These are phyloP conservation scores for Trypanosoma brucei DNA, from an alignment of 208 protist species.

Conservation along the genomic window DNA sequence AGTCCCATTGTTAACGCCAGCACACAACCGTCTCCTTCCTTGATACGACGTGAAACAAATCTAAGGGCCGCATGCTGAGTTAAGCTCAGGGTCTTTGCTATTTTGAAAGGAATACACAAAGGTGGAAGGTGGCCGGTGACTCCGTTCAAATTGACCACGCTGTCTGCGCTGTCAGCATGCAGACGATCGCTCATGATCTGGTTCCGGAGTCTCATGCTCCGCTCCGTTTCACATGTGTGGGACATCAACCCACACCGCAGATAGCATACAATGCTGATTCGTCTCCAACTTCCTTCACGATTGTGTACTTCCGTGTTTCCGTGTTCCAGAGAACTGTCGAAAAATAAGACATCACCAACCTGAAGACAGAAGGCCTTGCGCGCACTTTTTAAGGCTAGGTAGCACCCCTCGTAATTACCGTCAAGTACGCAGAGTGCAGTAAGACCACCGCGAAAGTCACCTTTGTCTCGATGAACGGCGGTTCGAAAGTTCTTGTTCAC, in stretches of 20 bases:
- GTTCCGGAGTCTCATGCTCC: conserved; percentile 49
- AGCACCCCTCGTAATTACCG: conserved; percentile 82
- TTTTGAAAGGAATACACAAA: conserved; percentile 49
- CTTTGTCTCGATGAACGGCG: conserved; percentile 81
- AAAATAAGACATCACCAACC: conserved; percentile 84
- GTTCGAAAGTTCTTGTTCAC: conserved; percentile 89
- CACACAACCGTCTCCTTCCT: conserved; percentile 68
- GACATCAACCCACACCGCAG: conserved; percentile 80
- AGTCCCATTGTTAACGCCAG: conserved; percentile 89
- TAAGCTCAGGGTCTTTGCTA: conserved; percentile 44
- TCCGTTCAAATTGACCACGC: conserved; percentile 69
- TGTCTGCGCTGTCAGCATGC: conserved; percentile 14
- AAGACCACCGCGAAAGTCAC: conserved; percentile 83
- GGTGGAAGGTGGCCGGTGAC: conserved; percentile 40
- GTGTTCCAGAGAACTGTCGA: conserved; percentile 85
- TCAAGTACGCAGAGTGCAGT: conserved; percentile 76
- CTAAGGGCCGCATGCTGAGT: conserved; percentile 72
- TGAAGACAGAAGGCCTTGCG: conserved; percentile 67
- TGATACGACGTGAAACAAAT: conserved; percentile 56
- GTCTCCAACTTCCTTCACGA: conserved; percentile 39
- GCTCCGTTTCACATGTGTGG: conserved; percentile 68
- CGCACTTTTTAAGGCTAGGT: conserved; percentile 77
- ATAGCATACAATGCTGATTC: conserved; percentile 85
- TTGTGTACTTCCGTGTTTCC: conserved; percentile 84
- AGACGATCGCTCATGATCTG: conserved; percentile 30